Evolutionary conservation across 768 basidiomycete species (phyloP), one percentile per base, ranked within the genome.

Genomic region (Amanita pallidorosea): DNA sequence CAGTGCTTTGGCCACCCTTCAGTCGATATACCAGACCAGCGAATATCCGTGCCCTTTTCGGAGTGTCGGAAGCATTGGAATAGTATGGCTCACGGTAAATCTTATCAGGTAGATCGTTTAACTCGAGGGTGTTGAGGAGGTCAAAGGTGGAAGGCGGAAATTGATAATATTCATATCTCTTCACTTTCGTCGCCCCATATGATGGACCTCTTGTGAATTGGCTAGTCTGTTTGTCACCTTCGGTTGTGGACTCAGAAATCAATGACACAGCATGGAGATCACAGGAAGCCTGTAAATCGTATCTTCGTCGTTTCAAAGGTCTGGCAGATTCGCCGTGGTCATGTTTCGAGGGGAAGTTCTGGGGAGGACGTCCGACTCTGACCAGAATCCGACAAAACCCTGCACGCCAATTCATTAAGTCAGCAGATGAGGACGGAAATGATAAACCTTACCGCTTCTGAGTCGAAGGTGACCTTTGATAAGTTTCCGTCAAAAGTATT

Each of bases 41-140:
- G 62, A 84, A 93, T 66, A 90, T 85, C 57, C 80, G 74, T 2
- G 83, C 66, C n/a, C 68, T 65, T 29, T 73, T 72, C 1, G 91
- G 85, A 0, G 83, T 74, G 61, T 98, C 95, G 4, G 58, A 56
- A 20, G 73, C 71, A 46, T 78, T 76, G 5, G 88, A 90, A 60
- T 90, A 99, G 64, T 77, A 84, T 0, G 94, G 88, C n/a, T 76
- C 69, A 41, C 74, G 79, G 64, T 96, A 94, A 20, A 86, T 62
- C 56, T 78, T 81, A 42, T 61, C 66, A 4, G 80, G 75, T 6
- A 88, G 62, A 18, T 71, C 73, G 55, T 76, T 65, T 0, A 62
- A 58, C 29, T 73, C 70, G 12, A 82, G 51, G 42, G 69, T 73
- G 6, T 61, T 60, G 5, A 74, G 50, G 0, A 87, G 65, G 11